These are phyloP conservation scores for Phytophthora pinifolia DNA, from an alignment of 352 stramenopile species.

Conservation along the genomic window DNA sequence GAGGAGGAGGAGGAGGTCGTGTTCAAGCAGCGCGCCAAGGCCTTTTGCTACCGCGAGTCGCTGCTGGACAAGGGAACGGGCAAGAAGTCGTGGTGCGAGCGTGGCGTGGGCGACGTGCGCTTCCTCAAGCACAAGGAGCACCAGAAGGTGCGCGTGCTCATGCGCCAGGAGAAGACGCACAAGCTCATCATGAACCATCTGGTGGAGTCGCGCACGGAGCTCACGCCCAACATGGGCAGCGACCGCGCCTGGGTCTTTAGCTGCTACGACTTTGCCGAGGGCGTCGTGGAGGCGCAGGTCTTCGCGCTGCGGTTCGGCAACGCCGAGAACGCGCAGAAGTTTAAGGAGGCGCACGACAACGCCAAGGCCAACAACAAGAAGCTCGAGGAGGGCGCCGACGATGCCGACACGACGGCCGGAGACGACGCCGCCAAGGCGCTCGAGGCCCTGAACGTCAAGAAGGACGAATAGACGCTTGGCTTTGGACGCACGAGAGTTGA, in stretches of 20 bases:
- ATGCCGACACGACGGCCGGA: slow-evolving; percentile 88
- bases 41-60: slow-evolving; percentile 97
- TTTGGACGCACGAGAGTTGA: background rate
- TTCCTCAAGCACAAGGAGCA: slow-evolving; percentile 97
- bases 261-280: slow-evolving; percentile 97
- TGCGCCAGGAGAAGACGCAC: slow-evolving; percentile 99
- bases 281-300: slow-evolving; percentile 89
- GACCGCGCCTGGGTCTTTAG: slow-evolving; percentile 98
- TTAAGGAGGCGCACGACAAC: slow-evolving; percentile 95
- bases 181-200: slow-evolving; percentile 99
- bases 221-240: slow-evolving; percentile 95
- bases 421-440: slow-evolving; percentile 94
- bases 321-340: slow-evolving; percentile 95
- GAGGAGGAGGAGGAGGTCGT: slow-evolving; percentile 97
- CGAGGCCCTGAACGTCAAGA: slow-evolving; percentile 89
- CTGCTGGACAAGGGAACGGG: slow-evolving; percentile 97
- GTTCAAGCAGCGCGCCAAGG: slow-evolving; percentile 94
- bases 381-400: slow-evolving; percentile 92
- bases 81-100: slow-evolving; percentile 98
- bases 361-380: slow-evolving; percentile 95
- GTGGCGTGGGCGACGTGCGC: slow-evolving; percentile 95
- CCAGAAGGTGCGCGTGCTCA: slow-evolving; percentile 94
- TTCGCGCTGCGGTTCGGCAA: slow-evolving; percentile 95
- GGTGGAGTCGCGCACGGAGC: slow-evolving; percentile 94
- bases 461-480: slow-evolving; percentile 67